These are phyloP conservation scores for Nothomitra cinnamomea DNA, from an alignment of 2,329 filamentous ascomycete species.

Conservation along the genomic window DNA sequence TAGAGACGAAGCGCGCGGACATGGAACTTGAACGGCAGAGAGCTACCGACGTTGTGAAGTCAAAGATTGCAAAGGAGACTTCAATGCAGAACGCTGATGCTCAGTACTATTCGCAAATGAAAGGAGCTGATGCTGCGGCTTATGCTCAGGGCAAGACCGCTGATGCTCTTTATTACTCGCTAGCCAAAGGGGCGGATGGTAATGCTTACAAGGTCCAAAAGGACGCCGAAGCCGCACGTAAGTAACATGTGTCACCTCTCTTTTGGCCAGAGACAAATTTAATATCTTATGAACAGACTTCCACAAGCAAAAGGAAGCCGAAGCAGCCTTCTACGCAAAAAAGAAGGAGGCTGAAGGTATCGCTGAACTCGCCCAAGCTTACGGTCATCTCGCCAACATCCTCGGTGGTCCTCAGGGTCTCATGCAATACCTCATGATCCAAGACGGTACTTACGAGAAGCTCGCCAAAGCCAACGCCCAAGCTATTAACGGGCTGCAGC, in stretches of 20 bases:
- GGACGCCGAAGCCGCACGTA: conserved; percentile 22
- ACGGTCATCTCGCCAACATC: conserved; percentile 50
- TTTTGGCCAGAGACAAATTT: neutral
- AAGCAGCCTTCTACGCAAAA: conserved; percentile 42
- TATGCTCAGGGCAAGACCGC: conserved; percentile 40
- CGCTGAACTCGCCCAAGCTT: conserved; percentile 63
- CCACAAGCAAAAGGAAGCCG: conserved; percentile 33
- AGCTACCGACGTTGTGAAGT: conserved; percentile 62
- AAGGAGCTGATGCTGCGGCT: conserved; percentile 29
- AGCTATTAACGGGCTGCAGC: conserved; percentile 60
- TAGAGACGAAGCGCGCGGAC: conserved; percentile 59
- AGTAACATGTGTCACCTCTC: neutral
- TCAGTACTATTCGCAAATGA: conserved; percentile 31
- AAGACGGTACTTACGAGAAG: conserved; percentile 60
- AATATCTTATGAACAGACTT: conserved; percentile 22
- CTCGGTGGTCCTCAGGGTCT: conserved; percentile 65
- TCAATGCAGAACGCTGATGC: conserved; percentile 53
- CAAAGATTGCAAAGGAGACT: conserved; percentile 49
- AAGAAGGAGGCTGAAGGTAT: conserved; percentile 65
- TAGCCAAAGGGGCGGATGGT: conserved; percentile 37
- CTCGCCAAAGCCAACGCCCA: conserved; percentile 62
- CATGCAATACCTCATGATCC: conserved; percentile 76
- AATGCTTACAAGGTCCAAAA: conserved; percentile 16
- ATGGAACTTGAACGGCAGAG: conserved; percentile 69
- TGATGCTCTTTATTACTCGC: conserved; percentile 37